These are phyloP conservation scores for Podila clonocystis DNA, from an alignment of 192 early-diverging fungal species.

Conservation along the genomic window DNA sequence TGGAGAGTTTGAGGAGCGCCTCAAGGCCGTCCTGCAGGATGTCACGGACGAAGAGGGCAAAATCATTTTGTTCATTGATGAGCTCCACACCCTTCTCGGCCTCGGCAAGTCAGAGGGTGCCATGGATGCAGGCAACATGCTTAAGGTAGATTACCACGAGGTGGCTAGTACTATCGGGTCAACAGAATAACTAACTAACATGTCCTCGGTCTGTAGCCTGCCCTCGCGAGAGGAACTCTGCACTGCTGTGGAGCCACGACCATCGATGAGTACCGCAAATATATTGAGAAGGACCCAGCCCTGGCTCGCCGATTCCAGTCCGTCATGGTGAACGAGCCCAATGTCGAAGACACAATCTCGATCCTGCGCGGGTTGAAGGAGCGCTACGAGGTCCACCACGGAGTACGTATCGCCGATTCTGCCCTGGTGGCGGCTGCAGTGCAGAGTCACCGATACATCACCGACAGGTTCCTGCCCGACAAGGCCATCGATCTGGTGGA, in stretches of 20 bases:
- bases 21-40: constrained; percentile 79
- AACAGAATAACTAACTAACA: not conserved
- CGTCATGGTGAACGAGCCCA: constrained; percentile 76
- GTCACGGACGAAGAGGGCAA: constrained; percentile 75
- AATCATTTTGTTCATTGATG: constrained; percentile 85
- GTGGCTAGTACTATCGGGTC: too few species aligned
- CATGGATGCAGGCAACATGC: constrained; percentile 82
- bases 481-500: constrained; percentile 87
- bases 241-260: constrained; percentile 85
- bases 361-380: constrained; percentile 83
- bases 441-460: constrained; percentile 79
- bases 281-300: constrained; percentile 81
- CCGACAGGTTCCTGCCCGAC: constrained; percentile 77
- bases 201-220: constrained; percentile 53
- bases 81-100: constrained; percentile 80
- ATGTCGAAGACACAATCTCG: constrained; percentile 75
- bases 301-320: constrained; percentile 83
- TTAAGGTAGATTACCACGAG: constrained; percentile 59
- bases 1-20: constrained; percentile 85
- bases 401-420: constrained; percentile 79
- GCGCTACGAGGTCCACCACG: constrained; percentile 82
- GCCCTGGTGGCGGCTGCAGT: constrained; percentile 78
- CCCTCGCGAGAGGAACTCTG: constrained; percentile 75
- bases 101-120: constrained; percentile 80
- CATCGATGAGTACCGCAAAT: constrained; percentile 80